Base-by-base conservation (phyloP, 2,329 filamentous ascomycete species). In the Phialocephala sp. region DNA sequence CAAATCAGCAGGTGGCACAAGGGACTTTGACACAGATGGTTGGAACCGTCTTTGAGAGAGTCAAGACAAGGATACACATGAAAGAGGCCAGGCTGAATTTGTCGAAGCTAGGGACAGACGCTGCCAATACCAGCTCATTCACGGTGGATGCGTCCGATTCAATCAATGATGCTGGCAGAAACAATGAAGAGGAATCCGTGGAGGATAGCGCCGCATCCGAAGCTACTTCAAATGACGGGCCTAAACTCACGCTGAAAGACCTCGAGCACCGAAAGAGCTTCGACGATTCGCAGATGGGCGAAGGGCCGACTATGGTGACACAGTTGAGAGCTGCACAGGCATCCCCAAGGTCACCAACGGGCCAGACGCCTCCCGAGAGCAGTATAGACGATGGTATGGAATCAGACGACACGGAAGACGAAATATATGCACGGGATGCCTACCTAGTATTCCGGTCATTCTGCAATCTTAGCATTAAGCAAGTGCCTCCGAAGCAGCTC, bases 1-100 rank as follows among this genome's bases (percentile, higher is more conserved):
- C 93, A 64, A 99, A 98, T 77, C 95, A 99, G 81, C 94, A 97
- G 78, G 92, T 98, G 59, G 96, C 96, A 1, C 96, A 99, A 78
- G 95, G 95, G 2, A 97, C 95, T 4, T 82, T 99, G 75, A 97
- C 94, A 3, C 95, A 99, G 80, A 99, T 99, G 95, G 93, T 98
- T 45, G 94, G 94, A 70, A 98, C 94, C 1, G 95, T 99, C 2
- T 99, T 99, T 74, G 95, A 99, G 79, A 85, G 95, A 68, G 94
- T 99, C 69, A 96, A 95, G 80, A 87, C 87, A 0, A 86, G 95
- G 61, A 81, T 99, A 68, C 90, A 94, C 65, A 88, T 93, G 82
- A 97, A 97, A 78, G 94, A 97, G 76, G 84, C 91, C 41, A 87
- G 93, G 22, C 73, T 91, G 63, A 87, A 85, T 71, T 66, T 77